Evolutionary conservation across 331 rosid genomes (phyloP).

Genomic region (Malus hybrid): DNA sequence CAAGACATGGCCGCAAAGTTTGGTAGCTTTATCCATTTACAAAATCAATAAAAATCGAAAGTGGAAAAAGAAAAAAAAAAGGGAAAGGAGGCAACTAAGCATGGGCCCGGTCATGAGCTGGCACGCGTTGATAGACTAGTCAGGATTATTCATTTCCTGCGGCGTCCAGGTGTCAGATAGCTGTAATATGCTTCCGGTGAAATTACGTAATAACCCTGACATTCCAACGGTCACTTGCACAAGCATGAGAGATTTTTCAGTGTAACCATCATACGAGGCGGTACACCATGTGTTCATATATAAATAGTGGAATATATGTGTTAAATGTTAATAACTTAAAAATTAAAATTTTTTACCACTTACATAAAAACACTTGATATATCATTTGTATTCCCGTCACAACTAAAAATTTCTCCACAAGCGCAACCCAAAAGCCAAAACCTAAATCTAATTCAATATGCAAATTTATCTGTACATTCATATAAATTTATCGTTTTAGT

Average conservation of each 20-base stretch:
- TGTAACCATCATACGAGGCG: too few species aligned
- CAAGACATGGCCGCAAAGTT: not conserved
- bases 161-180: slow-evolving; percentile 69
- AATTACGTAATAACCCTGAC: slow-evolving; percentile 21
- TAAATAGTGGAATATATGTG: too few species aligned
- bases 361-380: too few species aligned
- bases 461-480: too few species aligned
- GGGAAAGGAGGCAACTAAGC: not conserved
- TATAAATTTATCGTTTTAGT: too few species aligned
- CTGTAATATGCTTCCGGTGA: slow-evolving; percentile 27
- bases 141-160: slow-evolving; percentile 15
- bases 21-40: not conserved
- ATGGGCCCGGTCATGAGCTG: slow-evolving; percentile 34
- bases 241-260: too few species aligned
- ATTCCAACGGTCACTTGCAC: not conserved
- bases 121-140: slow-evolving; percentile 15
- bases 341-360: too few species aligned
- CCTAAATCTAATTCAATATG: not conserved
- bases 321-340: too few species aligned
- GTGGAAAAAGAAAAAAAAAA: not conserved
- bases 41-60: not conserved
- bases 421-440: not conserved
- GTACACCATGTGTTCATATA: too few species aligned
- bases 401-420: too few species aligned
- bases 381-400: too few species aligned